Conservation (phyloP, 208 protist species). For the Trypanosoma lewisi region DNA sequence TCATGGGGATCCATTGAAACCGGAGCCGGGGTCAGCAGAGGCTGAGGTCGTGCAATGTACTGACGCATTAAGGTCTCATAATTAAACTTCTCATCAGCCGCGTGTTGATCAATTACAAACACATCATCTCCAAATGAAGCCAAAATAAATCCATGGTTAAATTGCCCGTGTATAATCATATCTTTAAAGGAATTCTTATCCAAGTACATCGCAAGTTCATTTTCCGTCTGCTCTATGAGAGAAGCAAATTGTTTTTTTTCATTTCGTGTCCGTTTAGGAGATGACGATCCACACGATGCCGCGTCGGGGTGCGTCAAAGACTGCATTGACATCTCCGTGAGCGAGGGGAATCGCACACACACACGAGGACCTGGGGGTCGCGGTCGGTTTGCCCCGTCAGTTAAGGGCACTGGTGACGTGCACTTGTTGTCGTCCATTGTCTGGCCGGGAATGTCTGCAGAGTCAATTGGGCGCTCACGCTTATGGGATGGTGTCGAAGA, state of each 20-base stretch:
- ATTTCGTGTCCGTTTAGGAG: slow-evolving; percentile 4
- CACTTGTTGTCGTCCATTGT: slow-evolving; percentile 1
- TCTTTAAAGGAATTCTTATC: slow-evolving; percentile 82
- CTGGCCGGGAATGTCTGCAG: background rate
- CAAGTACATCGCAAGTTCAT: slow-evolving; percentile 63
- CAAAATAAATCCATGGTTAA: slow-evolving; percentile 95
- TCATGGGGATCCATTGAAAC: slow-evolving; percentile 77
- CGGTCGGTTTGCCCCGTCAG: slow-evolving; percentile 33
- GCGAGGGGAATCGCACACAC: slow-evolving; percentile 29
- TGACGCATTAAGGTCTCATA: slow-evolving; percentile 82
- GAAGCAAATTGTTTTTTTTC: slow-evolving; percentile 31
- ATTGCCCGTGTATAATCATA: slow-evolving; percentile 92
- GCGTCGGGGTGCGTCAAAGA: slow-evolving; percentile 7
- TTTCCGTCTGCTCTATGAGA: slow-evolving; percentile 55
- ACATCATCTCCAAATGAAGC: slow-evolving; percentile 69
- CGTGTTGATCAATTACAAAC: slow-evolving; percentile 95
- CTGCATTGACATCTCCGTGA: slow-evolving; percentile 25
- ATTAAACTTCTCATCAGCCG: slow-evolving; percentile 94
- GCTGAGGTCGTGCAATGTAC: slow-evolving; percentile 79
- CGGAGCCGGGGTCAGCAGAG: slow-evolving; percentile 65
- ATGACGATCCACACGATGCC: background rate
- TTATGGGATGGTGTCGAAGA: background rate
- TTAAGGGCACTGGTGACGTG: slow-evolving; percentile 25
- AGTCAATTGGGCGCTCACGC: slow-evolving; percentile 8
- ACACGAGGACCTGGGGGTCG: slow-evolving; percentile 31